Percentiles rank a stretch among this genome's conserved stretches.
phyloP scores from a whole-genome alignment of 768 basidiomycete species.

The Lactifluus rugatus region DNA sequence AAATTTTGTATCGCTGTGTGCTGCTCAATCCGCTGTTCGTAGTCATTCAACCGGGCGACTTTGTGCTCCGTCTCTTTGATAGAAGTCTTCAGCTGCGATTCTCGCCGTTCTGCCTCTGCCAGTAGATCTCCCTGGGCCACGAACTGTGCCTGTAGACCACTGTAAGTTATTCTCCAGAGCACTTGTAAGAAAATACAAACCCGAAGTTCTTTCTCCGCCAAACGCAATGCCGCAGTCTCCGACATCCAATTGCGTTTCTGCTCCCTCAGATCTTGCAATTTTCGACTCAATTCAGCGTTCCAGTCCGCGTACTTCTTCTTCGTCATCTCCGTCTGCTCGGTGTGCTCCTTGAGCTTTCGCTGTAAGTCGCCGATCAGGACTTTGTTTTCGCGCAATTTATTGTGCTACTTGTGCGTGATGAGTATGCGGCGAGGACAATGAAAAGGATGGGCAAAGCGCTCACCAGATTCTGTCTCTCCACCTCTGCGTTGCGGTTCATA shows the following conservation, averaged over 20 bases:
- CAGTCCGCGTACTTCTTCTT: slow-evolving; percentile 78
- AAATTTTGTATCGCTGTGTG: slow-evolving; percentile 63
- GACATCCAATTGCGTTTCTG: slow-evolving; percentile 70
- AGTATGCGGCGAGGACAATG: slow-evolving; percentile 3
- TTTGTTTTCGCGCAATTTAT: slow-evolving; percentile 72
- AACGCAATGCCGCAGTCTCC: slow-evolving; percentile 59
- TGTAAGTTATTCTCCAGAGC: background rate
- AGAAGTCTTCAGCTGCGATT: slow-evolving; percentile 65
- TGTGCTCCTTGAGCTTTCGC: slow-evolving; percentile 61
- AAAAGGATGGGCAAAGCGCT: slow-evolving; percentile 21
- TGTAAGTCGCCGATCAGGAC: slow-evolving; percentile 57
- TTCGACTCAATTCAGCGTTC: slow-evolving; percentile 73
- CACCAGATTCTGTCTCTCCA: slow-evolving; percentile 75
- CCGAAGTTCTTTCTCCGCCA: slow-evolving; percentile 60
- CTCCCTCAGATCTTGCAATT: slow-evolving; percentile 62
- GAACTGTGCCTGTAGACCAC: slow-evolving; percentile 45
- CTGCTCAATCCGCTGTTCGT: slow-evolving; percentile 81
- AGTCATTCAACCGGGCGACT: slow-evolving; percentile 70
- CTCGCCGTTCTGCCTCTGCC: slow-evolving; percentile 55
- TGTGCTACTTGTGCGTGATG: slow-evolving; percentile 42
- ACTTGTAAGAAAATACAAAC: slow-evolving; percentile 29
- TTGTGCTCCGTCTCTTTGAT: slow-evolving; percentile 74
- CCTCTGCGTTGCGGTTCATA: slow-evolving; percentile 63
- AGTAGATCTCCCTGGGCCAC: slow-evolving; percentile 59
- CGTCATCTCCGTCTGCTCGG: slow-evolving; percentile 57